Percentiles rank a stretch among this genome's conserved stretches.
Conservation (phyloP, 495 filamentous ascomycete species). For the Staphylotrichum longicolle region DNA sequence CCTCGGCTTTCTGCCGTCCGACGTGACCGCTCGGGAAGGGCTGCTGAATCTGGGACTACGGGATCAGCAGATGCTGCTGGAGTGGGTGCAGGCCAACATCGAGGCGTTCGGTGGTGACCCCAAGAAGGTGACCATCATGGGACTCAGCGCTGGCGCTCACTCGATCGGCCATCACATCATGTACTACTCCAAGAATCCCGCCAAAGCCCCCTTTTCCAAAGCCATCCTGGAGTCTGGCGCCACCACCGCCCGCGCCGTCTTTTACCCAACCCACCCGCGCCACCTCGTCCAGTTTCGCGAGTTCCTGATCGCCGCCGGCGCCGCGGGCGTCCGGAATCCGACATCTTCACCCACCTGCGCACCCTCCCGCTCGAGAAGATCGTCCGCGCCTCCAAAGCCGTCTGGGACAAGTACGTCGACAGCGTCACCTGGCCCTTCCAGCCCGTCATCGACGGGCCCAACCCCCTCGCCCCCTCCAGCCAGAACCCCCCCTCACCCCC, state of each 20-base stretch:
- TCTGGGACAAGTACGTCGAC: conserved; percentile 54
- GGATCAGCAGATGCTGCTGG: conserved; percentile 62
- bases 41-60: conserved; percentile 65
- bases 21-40: conserved; percentile 51
- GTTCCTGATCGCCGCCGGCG: conserved; percentile 50
- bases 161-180: conserved; percentile 68
- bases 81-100: conserved; percentile 65
- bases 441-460: conserved; percentile 59
- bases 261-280: conserved; percentile 53
- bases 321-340: conserved; percentile 41
- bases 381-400: conserved; percentile 46
- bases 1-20: conserved; percentile 64
- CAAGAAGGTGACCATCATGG: conserved; percentile 62
- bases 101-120: conserved; percentile 61
- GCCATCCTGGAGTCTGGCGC: conserved; percentile 65
- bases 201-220: conserved; percentile 54
- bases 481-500: conserved; percentile 28
- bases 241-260: conserved; percentile 59
- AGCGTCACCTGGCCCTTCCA: conserved; percentile 66
- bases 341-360: conserved; percentile 54
- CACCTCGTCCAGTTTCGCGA: conserved; percentile 59
- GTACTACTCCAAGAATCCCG: conserved; percentile 41
- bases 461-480: conserved; percentile 30
- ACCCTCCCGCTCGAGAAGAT: conserved; percentile 46
- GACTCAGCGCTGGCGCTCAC: conserved; percentile 66